Percentiles rank a stretch among this genome's conserved stretches.
Conservation (phyloP, 257 asterid genomes). For the Knoxia roxburghii region DNA sequence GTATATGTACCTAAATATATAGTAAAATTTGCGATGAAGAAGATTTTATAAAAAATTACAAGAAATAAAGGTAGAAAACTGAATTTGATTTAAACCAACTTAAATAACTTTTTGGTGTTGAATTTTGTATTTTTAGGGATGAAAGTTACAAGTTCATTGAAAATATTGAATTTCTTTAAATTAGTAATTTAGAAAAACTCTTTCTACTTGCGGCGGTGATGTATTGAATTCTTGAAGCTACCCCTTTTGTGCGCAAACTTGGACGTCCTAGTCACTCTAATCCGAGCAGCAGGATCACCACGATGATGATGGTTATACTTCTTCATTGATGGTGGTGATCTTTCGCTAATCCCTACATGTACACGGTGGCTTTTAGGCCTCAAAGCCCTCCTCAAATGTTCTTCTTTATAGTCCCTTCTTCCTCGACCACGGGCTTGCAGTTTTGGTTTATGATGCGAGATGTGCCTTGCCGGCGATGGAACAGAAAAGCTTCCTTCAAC, state of each 20-base stretch:
- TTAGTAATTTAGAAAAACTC: not conserved
- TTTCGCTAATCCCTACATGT: constrained; percentile 24
- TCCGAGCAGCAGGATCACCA: constrained; percentile 29
- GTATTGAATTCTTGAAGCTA: constrained; percentile 23
- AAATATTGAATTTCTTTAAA: no score
- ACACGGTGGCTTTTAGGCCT: constrained; percentile 47
- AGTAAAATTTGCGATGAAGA: no score
- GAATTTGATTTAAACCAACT: no score
- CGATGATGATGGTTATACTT: constrained; percentile 24
- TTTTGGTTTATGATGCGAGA: no score
- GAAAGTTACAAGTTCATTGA: no score
- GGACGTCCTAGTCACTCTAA: constrained; percentile 44
- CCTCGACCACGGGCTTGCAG: constrained; percentile 11
- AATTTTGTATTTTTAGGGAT: no score
- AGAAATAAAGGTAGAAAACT: no score
- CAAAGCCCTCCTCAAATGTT: constrained; percentile 49
- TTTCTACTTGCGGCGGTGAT: constrained; percentile 17
- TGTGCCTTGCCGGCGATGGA: constrained; percentile 3
- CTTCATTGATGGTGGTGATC: constrained; percentile 6
- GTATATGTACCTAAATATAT: no score
- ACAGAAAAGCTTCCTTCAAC: constrained; percentile 20
- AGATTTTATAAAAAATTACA: no score
- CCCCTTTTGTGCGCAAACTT: constrained; percentile 41
- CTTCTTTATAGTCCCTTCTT: constrained; percentile 30
- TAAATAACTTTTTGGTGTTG: no score